Conservation (phyloP, 2,329 filamentous ascomycete species). For the Plenodomus lindquistii region DNA sequence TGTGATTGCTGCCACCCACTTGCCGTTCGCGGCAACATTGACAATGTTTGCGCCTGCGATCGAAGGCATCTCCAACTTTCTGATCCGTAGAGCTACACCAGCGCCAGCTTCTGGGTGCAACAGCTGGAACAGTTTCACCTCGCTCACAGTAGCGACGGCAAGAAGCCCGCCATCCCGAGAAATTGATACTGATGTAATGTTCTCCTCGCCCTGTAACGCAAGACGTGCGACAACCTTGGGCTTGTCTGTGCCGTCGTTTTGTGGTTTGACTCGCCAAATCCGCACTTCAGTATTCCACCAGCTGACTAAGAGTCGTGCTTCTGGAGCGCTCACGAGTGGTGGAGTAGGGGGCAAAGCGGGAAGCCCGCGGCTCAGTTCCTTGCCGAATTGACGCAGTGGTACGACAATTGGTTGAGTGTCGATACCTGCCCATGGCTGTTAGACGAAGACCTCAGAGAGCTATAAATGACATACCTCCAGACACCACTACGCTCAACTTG, state of each 20-base stretch:
- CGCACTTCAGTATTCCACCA: constrained; percentile 92
- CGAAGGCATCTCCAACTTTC: constrained; percentile 68
- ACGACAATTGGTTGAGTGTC: constrained; percentile 83
- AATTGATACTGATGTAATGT: constrained; percentile 75
- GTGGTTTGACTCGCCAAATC: constrained; percentile 70
- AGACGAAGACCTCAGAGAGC: not conserved
- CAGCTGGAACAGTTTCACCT: constrained; percentile 78
- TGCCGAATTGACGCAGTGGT: constrained; percentile 75
- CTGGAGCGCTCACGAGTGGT: constrained; percentile 72
- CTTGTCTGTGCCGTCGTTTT: constrained; percentile 52
- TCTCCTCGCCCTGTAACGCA: constrained; percentile 67
- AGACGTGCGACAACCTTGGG: constrained; percentile 48
- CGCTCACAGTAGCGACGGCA: constrained; percentile 72
- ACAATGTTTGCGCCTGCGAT: constrained; percentile 71
- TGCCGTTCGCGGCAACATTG: constrained; percentile 69
- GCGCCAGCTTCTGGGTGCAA: constrained; percentile 56
- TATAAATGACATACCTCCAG: constrained; percentile 70
- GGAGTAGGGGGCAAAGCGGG: constrained; percentile 82
- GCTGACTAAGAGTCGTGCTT: constrained; percentile 76
- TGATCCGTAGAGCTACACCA: constrained; percentile 68
- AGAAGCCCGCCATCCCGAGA: constrained; percentile 73
- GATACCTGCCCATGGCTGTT: constrained; percentile 61
- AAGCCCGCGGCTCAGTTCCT: constrained; percentile 79
- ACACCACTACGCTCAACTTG: constrained; percentile 82
- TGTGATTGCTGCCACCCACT: constrained; percentile 66